Conservation (phyloP, 768 basidiomycete genomes). For the Sporobolomyces pararoseus region DNA sequence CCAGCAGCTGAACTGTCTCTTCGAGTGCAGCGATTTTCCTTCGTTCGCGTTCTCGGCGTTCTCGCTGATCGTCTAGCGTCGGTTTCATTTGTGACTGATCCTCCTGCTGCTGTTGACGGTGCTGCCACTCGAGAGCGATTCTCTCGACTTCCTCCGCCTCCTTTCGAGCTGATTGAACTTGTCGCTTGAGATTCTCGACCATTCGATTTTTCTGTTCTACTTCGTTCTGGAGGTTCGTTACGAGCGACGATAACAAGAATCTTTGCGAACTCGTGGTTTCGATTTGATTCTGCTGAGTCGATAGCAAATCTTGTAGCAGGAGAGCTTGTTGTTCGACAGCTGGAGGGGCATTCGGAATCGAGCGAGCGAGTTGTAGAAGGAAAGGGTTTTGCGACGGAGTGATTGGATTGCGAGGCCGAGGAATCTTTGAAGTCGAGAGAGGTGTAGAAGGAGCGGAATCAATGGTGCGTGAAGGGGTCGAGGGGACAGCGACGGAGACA, state of each 20-base stretch:
- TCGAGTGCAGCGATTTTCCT: conserved; percentile 32
- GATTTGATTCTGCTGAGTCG: conserved; percentile 26
- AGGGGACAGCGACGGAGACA: background rate
- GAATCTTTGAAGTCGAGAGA: conserved; percentile 10
- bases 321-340: conserved; percentile 6
- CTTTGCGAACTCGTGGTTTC: conserved; percentile 20
- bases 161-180: conserved; percentile 12
- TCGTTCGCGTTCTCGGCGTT: background rate
- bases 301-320: conserved; percentile 31
- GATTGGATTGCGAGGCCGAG: conserved; percentile 25
- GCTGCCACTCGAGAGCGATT: conserved; percentile 22
- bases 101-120: background rate
- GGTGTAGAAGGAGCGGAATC: conserved; percentile 5
- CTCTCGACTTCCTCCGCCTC: conserved; percentile 14
- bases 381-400: conserved; percentile 23
- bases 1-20: conserved; percentile 26
- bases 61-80: background rate
- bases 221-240: conserved; percentile 33
- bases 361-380: conserved; percentile 17
- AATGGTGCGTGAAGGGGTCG: background rate
- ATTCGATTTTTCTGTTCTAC: conserved; percentile 29
- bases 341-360: background rate
- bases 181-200: conserved; percentile 16
- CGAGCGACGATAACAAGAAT: conserved; percentile 22
- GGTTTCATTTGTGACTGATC: background rate